These are phyloP conservation scores for Aureobasidium melanogenum DNA, from an alignment of 2,329 filamentous ascomycete species.

Conservation along the genomic window DNA sequence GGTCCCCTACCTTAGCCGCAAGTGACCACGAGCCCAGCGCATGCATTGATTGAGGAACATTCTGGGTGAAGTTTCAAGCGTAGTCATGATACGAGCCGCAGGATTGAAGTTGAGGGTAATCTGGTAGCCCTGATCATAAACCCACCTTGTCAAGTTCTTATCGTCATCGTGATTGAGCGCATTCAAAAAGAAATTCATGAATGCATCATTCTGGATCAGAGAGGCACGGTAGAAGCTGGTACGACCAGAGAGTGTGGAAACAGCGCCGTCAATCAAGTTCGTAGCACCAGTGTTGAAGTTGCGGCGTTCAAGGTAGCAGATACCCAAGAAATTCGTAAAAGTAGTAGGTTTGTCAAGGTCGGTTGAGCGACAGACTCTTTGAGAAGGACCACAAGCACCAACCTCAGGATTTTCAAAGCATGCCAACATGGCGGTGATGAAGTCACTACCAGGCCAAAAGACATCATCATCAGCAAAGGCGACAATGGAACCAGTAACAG, in stretches of 20 bases:
- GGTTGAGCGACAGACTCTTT: conserved; percentile 39
- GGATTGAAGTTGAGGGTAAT: conserved; percentile 47
- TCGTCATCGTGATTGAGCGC: conserved; percentile 51
- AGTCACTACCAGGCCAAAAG: conserved; percentile 22
- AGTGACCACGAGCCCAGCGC: conserved; percentile 52
- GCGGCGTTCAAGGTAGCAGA: conserved; percentile 51
- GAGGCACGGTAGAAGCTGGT: conserved; percentile 44
- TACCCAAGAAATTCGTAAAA: conserved; percentile 47
- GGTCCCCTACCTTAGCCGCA: no score
- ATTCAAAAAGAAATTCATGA: conserved; percentile 37
- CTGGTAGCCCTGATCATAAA: conserved; percentile 41
- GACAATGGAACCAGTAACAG: conserved; percentile 21
- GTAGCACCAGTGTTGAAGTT: conserved; percentile 53
- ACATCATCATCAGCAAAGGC: conserved; percentile 30
- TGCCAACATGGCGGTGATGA: conserved; percentile 25
- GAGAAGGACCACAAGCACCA: conserved; percentile 49
- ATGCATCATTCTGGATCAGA: conserved; percentile 39
- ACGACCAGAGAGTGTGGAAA: conserved; percentile 51
- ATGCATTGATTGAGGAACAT: conserved; percentile 47
- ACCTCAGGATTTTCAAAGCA: conserved; percentile 38
- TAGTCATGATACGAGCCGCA: conserved; percentile 43
- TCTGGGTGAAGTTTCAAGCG: conserved; percentile 37
- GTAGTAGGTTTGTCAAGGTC: conserved; percentile 18
- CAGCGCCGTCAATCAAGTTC: conserved; percentile 49
- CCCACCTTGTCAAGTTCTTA: conserved; percentile 51